Base-by-base conservation (phyloP, 1,284 basidiomycete genomes). In the Apiotrichum mycotoxinovorans region DNA sequence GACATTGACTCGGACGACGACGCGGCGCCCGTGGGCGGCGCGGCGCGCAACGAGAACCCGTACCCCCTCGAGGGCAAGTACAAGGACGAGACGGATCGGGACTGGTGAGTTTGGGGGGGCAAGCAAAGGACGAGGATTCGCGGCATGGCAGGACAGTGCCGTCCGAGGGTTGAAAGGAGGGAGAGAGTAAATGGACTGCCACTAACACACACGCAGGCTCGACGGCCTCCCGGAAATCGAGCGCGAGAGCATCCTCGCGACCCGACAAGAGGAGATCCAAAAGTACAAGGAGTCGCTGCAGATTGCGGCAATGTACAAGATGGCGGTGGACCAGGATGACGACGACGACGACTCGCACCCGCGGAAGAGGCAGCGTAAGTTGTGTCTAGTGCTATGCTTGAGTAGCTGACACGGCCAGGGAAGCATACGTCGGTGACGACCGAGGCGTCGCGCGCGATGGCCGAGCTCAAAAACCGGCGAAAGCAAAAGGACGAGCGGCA, bases 41-140 rank as follows among this genome's bases (percentile, higher is more conserved):
- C 7, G 40, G 40, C 33, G 26, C 45, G 17, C 46, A 51, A 49
- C 22, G 47, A 70, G n/a, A 88, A 90, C 65, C 87, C 86, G 5
- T 97, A 91, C 72, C 93, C 91, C 0, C 79, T 95, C 22, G 93
- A 96, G 67, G 91, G 90, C 46, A 91, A 91, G 75, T 97, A 90
- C 73, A 83, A 84, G 57, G 85, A 92, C 67, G 89, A 91, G 66
- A 82, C 80, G 4, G 94, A 97, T 73, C 84, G 88, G 69, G 83
- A 87, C 64, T 78, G 81, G 89, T 91, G 76, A 78, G 86, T 70
- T 46, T 4, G 2, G 4, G 25, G 8, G 4, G 35, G n/a, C 3
- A 37, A 27, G 20, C 38, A 12, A 35, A 5, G 3, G n/a, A n/a
- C n/a, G n/a, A n/a, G n/a, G n/a, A n/a, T n/a, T n/a, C n/a, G n/a